Conservation (phyloP, 2,329 filamentous ascomycete genomes). For the Trichoderma atroviride region DNA sequence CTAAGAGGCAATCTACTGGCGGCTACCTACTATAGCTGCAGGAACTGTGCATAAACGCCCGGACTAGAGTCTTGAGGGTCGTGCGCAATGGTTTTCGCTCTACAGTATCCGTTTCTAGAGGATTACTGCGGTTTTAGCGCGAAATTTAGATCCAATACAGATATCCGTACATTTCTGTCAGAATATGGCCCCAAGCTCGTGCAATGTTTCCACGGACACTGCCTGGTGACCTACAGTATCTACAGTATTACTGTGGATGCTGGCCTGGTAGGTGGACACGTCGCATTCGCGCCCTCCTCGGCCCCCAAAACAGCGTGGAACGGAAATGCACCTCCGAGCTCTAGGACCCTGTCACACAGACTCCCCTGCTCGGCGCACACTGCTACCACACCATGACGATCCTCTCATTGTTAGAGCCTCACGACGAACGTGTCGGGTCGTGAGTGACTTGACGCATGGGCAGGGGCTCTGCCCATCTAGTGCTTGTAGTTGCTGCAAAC, state of each 20-base stretch:
- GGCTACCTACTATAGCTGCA: not conserved
- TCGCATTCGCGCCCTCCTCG: conserved; percentile 1
- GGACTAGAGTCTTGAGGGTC: not conserved
- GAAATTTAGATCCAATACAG: not conserved
- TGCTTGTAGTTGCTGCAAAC: not conserved
- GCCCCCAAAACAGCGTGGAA: not conserved
- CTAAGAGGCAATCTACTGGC: not conserved
- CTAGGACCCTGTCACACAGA: no score
- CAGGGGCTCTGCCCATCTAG: not conserved
- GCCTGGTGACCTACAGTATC: no score
- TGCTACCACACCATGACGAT: not conserved
- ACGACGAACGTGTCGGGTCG: not conserved
- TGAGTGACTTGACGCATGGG: not conserved
- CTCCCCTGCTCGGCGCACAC: not conserved
- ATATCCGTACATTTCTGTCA: not conserved
- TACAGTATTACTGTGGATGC: no score
- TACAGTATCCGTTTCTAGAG: not conserved
- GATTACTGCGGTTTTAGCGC: not conserved
- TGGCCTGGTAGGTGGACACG: not conserved
- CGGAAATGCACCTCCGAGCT: not conserved
- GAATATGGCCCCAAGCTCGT: not conserved
- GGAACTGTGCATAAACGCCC: conserved; percentile 10
- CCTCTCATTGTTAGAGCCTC: not conserved
- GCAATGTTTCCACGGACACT: not conserved
- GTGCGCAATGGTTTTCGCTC: not conserved